Conservation (phyloP, 1,284 basidiomycete species). For the Papiliotrema fonsecae region DNA sequence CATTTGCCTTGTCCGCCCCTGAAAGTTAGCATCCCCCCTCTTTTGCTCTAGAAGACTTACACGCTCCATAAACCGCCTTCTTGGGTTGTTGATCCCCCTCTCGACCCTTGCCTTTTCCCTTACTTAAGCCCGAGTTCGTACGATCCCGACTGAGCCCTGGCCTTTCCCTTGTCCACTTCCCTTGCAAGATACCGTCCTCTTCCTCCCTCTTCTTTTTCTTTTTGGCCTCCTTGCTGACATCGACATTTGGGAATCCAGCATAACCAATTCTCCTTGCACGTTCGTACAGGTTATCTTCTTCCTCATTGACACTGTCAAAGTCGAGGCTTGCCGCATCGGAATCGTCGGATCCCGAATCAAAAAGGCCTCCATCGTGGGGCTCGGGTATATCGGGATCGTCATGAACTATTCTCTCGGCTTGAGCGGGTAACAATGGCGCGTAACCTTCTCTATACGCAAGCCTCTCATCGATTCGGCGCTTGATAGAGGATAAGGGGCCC, state of each 20-base stretch:
- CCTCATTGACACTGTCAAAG: constrained; percentile 44
- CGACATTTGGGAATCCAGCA: constrained; percentile 84
- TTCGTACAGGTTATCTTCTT: constrained; percentile 57
- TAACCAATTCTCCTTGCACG: constrained; percentile 77
- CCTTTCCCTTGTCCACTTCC: constrained; percentile 52
- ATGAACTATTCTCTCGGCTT: constrained; percentile 65
- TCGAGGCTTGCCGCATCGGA: constrained; percentile 43
- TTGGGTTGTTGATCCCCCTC: constrained; percentile 11
- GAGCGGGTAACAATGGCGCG: constrained; percentile 66
- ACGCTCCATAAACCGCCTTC: constrained; percentile 42
- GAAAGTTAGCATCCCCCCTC: constrained; percentile 4
- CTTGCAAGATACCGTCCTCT: constrained; percentile 49
- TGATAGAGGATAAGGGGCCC: constrained; percentile 48
- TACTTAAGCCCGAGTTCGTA: constrained; percentile 10
- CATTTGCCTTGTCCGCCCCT: constrained; percentile 25
- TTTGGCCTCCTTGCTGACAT: constrained; percentile 59
- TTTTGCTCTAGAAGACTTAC: too few relatives aligned
- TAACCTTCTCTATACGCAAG: constrained; percentile 59
- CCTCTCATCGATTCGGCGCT: constrained; percentile 52
- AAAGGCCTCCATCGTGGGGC: constrained; percentile 22
- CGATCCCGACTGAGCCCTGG: constrained; percentile 56
- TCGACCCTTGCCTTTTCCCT: constrained; percentile 23
- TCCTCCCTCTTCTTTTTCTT: constrained; percentile 36
- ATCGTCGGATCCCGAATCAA: constrained; percentile 35
- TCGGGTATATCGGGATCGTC: constrained; percentile 49